Evolutionary conservation across 805 yeast genomes (phyloP).

Genomic region (Sugiyamaella boreocaroliniensis): DNA sequence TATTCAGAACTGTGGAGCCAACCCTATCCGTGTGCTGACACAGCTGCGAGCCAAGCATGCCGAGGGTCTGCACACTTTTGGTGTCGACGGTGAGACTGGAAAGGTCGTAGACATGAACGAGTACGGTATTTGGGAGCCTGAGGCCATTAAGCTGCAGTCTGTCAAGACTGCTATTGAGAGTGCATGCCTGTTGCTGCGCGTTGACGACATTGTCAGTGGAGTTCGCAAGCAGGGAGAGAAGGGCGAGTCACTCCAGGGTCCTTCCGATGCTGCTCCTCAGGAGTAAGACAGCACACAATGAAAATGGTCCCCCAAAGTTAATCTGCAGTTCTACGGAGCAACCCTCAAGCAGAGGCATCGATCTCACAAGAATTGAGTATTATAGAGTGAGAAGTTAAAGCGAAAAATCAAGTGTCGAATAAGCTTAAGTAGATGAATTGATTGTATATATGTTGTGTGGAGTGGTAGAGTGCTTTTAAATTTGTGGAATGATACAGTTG

Average conservation of each 20-base stretch:
- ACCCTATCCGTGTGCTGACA: slow-evolving; percentile 82
- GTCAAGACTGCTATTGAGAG: slow-evolving; percentile 97
- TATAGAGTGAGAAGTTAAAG: too few species aligned
- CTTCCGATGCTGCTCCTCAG: slow-evolving; percentile 3
- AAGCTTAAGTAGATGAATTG: too few species aligned
- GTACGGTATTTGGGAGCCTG: slow-evolving; percentile 99
- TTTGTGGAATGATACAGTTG: too few species aligned
- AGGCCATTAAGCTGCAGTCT: slow-evolving; percentile 93
- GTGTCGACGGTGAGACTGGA: slow-evolving; percentile 93
- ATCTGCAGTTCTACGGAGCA: too few species aligned
- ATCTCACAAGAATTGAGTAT: too few species aligned
- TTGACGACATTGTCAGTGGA: slow-evolving; percentile 96
- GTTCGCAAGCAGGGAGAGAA: slow-evolving; percentile 48
- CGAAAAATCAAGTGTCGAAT: too few species aligned
- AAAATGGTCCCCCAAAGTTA: too few species aligned
- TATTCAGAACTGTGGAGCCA: slow-evolving; percentile 96
- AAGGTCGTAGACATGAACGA: slow-evolving; percentile 91
- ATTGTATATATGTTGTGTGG: too few species aligned
- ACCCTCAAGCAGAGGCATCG: too few species aligned
- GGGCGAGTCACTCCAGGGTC: slow-evolving; percentile 6
- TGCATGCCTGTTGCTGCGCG: slow-evolving; percentile 89
- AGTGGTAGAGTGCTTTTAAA: too few species aligned
- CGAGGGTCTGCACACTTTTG: slow-evolving; percentile 74
- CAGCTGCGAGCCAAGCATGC: slow-evolving; percentile 96
- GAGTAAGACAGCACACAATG: not conserved